Evolutionary conservation across 768 basidiomycete genomes (phyloP), one percentile per base, ranked within the genome.

Genomic region (Mycena leptocephala): DNA sequence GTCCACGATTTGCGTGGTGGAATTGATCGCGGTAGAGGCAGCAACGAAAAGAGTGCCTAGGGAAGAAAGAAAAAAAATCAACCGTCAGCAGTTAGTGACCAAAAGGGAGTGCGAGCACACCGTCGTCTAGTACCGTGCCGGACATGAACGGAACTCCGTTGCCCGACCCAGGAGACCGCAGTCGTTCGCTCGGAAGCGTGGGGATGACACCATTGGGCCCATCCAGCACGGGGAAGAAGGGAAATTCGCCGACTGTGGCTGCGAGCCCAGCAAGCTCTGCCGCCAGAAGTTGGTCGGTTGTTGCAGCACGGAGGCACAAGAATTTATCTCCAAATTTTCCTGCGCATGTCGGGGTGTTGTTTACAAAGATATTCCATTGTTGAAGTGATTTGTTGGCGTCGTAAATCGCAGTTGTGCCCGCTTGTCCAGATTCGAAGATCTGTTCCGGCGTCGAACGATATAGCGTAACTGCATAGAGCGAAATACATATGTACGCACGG

Each of bases 51-150:
- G 22, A 0, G 83, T 83, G n/a, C 77, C 83, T 83, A 24, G n/a
- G n/a, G n/a, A n/a, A n/a, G n/a, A n/a, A n/a, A n/a, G 3, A 16
- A 32, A n/a, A 13, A 11, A 48, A 22, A 74, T 10, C 75, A 65
- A 3, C n/a, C n/a, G 28, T 37, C 11, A 28, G 51, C 3, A 18
- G 6, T 33, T 33, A 8, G 10, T 20, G 16, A 6, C 24, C 33
- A 46, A 11, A 24, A 10, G 24, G 18, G 11, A 20, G 33, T 6
- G 35, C 7, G 43, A 20, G 16, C 46, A 24, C 32, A 84, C 84
- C 84, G 73, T 85, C 84, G 72, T 85, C 84, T 16, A 83, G 70
- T 33, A 48, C 67, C 5, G 80, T 79, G 28, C 84, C 84, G 22
- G 82, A 74, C 13, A 84, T 82, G 76, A 83, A 82, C 4, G 84